phyloP scores from a whole-genome alignment of 805 yeast species.

The Candida schatavii region DNA sequence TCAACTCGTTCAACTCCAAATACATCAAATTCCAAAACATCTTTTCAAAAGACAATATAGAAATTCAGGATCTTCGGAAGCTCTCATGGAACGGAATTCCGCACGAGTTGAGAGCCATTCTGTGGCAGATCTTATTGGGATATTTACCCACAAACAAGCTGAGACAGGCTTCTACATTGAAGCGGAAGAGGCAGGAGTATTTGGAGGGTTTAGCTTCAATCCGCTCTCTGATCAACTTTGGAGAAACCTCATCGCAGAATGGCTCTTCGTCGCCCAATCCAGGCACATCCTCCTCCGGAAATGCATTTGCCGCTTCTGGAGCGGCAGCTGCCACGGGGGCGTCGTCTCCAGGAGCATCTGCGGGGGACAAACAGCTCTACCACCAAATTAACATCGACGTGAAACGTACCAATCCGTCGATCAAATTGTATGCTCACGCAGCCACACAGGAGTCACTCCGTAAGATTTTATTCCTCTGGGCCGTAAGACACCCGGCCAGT shows the following conservation, averaged over 20 bases:
- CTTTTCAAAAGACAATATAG: slow-evolving; percentile 52
- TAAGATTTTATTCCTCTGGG: slow-evolving; percentile 86
- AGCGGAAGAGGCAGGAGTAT: slow-evolving; percentile 84
- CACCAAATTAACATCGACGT: slow-evolving; percentile 95
- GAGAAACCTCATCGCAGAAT: neutral
- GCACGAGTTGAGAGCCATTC: slow-evolving; percentile 67
- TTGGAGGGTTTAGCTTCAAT: slow-evolving; percentile 55
- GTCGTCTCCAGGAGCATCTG: no score
- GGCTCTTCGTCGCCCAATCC: slow-evolving; percentile 12
- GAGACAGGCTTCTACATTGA: slow-evolving; percentile 66
- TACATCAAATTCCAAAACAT: slow-evolving; percentile 66
- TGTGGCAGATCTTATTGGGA: slow-evolving; percentile 89
- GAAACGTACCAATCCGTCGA: slow-evolving; percentile 87
- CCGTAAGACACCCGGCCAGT: slow-evolving; percentile 93
- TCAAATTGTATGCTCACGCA: slow-evolving; percentile 64
- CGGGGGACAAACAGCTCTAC: slow-evolving; percentile 84
- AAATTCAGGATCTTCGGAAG: slow-evolving; percentile 66
- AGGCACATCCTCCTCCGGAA: slow-evolving; percentile 34
- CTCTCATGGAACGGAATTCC: slow-evolving; percentile 97
- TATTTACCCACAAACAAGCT: slow-evolving; percentile 84
- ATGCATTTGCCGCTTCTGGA: slow-evolving; percentile 10
- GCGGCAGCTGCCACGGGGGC: no score
- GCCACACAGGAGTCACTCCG: slow-evolving; percentile 78
- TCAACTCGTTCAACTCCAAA: slow-evolving; percentile 53
- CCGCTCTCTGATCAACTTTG: neutral